Conservation (phyloP, 2,329 filamentous ascomycete genomes). For the Xylariaceae sp. region DNA sequence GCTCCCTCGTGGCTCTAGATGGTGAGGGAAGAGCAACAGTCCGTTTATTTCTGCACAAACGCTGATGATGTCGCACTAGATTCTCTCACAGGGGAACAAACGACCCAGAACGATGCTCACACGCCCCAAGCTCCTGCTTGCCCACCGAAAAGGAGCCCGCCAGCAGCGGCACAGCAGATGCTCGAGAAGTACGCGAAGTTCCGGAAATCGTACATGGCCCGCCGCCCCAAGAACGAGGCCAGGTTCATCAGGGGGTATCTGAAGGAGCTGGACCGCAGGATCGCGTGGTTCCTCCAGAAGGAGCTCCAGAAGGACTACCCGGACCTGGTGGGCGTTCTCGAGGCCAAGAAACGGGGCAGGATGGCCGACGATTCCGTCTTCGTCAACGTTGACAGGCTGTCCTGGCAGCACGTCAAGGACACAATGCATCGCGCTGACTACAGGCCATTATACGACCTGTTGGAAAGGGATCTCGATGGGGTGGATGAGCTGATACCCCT, state of each 20-base stretch:
- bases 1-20: not conserved
- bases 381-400: constrained; percentile 9
- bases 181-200: constrained; percentile 25
- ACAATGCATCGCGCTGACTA: constrained; percentile 10
- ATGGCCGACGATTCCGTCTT: constrained; percentile 10
- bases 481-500: not conserved
- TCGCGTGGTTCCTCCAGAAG: constrained; percentile 26
- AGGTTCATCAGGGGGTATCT: constrained; percentile 27
- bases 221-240: constrained; percentile 19
- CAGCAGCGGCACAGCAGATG: constrained; percentile 11
- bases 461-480: constrained; percentile 5
- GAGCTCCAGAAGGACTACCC: constrained; percentile 23
- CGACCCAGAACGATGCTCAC: not conserved
- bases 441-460: constrained; percentile 12
- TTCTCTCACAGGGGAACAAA: not conserved
- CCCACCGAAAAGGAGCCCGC: constrained; percentile 3
- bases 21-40: no score
- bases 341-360: constrained; percentile 4
- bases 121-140: not conserved
- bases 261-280: constrained; percentile 18
- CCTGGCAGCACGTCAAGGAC: constrained; percentile 17
- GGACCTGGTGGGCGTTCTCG: constrained; percentile 10
- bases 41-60: no score
- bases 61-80: no score
- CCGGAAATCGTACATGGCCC: constrained; percentile 20